Conservation (phyloP, 1,284 basidiomycete genomes). For the Melampsora americana region DNA sequence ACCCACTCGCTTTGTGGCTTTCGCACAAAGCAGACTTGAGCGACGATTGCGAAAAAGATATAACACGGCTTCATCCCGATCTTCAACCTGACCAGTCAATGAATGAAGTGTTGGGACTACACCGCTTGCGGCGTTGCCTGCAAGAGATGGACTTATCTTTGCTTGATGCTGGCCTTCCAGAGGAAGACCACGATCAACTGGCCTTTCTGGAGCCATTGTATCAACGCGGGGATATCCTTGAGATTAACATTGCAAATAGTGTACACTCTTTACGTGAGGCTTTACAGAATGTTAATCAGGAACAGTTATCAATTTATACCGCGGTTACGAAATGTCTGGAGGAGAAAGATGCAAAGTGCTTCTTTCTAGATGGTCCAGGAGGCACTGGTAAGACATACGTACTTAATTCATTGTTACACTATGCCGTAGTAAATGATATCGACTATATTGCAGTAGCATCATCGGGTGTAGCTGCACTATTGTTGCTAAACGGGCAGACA, state of each 20-base stretch:
- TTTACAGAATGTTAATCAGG: too few species aligned
- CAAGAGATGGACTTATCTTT: constrained; percentile 43
- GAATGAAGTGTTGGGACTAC: not conserved
- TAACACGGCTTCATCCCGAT: not conserved
- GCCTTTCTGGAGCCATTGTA: too few species aligned
- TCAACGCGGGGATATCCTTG: too few species aligned
- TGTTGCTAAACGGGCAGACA: constrained; percentile 57
- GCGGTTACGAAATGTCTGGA: too few species aligned
- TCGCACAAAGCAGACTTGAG: constrained; percentile 55
- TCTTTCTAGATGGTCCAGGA: constrained; percentile 54
- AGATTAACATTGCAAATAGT: too few species aligned
- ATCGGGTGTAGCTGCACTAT: constrained; percentile 58
- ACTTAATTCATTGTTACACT: constrained; percentile 54
- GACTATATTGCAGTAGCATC: constrained; percentile 50
- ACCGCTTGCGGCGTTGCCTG: constrained; percentile 57
- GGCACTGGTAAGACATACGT: constrained; percentile 61
- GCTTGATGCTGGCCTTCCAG: too few species aligned
- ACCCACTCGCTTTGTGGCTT: constrained; percentile 56
- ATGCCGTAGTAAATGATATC: constrained; percentile 41
- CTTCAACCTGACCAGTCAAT: too few species aligned
- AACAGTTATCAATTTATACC: too few species aligned
- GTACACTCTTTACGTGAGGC: too few species aligned
- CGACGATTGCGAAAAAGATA: constrained; percentile 51
- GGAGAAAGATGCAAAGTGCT: too few species aligned
- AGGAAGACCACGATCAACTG: too few species aligned